Evolutionary conservation across 164 flowering plant species (phyloP).

Genomic region (Piper longum): DNA sequence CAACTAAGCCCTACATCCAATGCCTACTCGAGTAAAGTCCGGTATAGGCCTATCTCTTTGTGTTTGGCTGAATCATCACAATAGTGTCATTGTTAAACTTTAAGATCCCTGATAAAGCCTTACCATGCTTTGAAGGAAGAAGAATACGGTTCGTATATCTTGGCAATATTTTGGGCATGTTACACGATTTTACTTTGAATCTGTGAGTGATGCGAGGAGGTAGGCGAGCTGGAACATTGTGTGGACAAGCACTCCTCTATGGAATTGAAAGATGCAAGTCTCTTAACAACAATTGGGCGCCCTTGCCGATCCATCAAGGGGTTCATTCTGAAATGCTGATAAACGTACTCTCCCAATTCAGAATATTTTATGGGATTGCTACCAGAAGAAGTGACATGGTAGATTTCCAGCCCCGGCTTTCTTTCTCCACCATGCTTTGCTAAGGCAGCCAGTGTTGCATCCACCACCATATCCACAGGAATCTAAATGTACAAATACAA

Average conservation of each 20-base stretch:
- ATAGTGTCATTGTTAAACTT: too few relatives aligned
- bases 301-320: not conserved
- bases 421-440: constrained; percentile 52
- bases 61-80: too few relatives aligned
- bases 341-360: not conserved
- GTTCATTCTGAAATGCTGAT: not conserved
- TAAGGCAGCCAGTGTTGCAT: constrained; percentile 80
- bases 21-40: too few relatives aligned
- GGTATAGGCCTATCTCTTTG: too few relatives aligned
- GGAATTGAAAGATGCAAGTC: not conserved
- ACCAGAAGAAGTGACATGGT: not conserved
- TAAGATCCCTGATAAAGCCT: not conserved
- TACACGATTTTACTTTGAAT: not conserved
- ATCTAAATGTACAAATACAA: constrained; percentile 23
- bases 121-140: not conserved
- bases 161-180: not conserved
- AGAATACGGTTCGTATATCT: not conserved
- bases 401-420: constrained; percentile 21
- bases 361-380: not conserved
- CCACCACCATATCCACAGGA: constrained; percentile 91
- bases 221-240: not conserved
- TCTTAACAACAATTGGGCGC: not conserved
- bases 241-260: not conserved
- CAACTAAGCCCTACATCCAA: too few relatives aligned
- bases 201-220: not conserved